phyloP scores from a whole-genome alignment of 768 basidiomycete species.

The Amanita fuliginea region DNA sequence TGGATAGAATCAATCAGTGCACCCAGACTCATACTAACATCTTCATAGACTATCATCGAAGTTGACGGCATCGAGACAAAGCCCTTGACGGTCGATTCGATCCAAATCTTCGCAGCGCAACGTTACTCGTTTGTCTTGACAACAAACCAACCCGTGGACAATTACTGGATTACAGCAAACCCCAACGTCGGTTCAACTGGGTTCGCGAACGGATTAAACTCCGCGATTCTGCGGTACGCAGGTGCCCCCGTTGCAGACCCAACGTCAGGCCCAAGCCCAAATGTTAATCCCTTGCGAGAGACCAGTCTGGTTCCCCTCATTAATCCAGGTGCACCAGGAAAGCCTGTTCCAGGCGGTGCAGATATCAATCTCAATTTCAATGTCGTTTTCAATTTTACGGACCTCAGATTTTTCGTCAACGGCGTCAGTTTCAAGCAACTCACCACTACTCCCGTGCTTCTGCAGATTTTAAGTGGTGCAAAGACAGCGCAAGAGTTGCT shows the following conservation, averaged over 20 bases:
- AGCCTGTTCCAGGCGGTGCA: slow-evolving; percentile 12
- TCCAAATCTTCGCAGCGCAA: slow-evolving; percentile 33
- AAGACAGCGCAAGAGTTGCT: slow-evolving; percentile 33
- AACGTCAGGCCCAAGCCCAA: slow-evolving; percentile 8
- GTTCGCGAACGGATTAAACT: slow-evolving; percentile 31
- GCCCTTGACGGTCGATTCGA: slow-evolving; percentile 24
- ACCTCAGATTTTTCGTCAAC: slow-evolving; percentile 18
- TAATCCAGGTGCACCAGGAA: slow-evolving; percentile 12
- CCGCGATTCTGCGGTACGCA: slow-evolving; percentile 40
- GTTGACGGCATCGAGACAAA: slow-evolving; percentile 22
- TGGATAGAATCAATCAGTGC: slow-evolving; percentile 6
- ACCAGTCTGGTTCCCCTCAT: slow-evolving; percentile 8
- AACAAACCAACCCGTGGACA: slow-evolving; percentile 24
- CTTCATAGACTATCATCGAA: slow-evolving; percentile 24
- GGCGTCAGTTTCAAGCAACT: slow-evolving; percentile 23
- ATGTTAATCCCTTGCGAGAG: not conserved
- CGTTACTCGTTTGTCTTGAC: slow-evolving; percentile 32
- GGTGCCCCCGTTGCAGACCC: slow-evolving; percentile 30
- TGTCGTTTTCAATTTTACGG: slow-evolving; percentile 9
- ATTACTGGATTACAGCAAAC: slow-evolving; percentile 34
- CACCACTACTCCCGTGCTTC: slow-evolving; percentile 33
- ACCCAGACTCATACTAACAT: not conserved
- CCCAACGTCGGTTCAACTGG: slow-evolving; percentile 18
- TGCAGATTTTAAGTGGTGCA: slow-evolving; percentile 49
- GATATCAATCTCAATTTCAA: slow-evolving; percentile 15